Conservation (phyloP, 352 stramenopile genomes). For the Plasmopara viticola region DNA sequence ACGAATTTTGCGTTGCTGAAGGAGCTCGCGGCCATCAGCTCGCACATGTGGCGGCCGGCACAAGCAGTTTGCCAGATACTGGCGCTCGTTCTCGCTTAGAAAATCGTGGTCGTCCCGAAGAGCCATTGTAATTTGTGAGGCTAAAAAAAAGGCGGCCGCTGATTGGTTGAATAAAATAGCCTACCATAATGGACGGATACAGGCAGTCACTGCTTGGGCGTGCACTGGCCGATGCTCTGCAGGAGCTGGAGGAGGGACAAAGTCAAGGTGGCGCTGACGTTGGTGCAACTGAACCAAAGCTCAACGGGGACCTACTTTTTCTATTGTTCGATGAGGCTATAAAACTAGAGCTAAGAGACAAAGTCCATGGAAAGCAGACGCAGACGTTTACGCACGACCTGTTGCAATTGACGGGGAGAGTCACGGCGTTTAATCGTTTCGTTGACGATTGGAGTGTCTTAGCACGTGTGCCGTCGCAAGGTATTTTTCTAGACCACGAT, state of each 20-base stretch:
- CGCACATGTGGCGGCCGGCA: constrained; percentile 51
- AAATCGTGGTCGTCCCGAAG: constrained; percentile 64
- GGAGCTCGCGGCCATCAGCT: constrained; percentile 67
- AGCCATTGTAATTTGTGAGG: constrained; percentile 28
- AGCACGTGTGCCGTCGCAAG: constrained; percentile 12
- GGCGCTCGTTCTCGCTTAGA: constrained; percentile 74
- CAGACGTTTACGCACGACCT: constrained; percentile 43
- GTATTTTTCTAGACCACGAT: constrained; percentile 31
- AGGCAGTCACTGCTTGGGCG: constrained; percentile 50
- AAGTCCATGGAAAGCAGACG: constrained; percentile 1
- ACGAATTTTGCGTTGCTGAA: constrained; percentile 78
- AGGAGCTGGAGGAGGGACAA: constrained; percentile 35
- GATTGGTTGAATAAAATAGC: constrained; percentile 15
- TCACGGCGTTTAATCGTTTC: constrained; percentile 62
- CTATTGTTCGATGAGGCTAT: constrained; percentile 48
- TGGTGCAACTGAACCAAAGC: not conserved
- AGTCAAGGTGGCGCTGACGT: not conserved
- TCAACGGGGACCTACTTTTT: constrained; percentile 46
- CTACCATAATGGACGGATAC: constrained; percentile 51
- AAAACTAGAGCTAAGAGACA: constrained; percentile 21
- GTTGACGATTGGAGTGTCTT: constrained; percentile 60
- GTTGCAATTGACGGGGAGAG: constrained; percentile 31
- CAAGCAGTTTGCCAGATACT: constrained; percentile 68
- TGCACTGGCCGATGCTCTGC: constrained; percentile 55
- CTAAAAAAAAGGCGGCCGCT: constrained; percentile 1